Evolutionary conservation across 106 monocot genomes (phyloP), one percentile per base, ranked within the genome.

Genomic region (Platanthera zijinensis): DNA sequence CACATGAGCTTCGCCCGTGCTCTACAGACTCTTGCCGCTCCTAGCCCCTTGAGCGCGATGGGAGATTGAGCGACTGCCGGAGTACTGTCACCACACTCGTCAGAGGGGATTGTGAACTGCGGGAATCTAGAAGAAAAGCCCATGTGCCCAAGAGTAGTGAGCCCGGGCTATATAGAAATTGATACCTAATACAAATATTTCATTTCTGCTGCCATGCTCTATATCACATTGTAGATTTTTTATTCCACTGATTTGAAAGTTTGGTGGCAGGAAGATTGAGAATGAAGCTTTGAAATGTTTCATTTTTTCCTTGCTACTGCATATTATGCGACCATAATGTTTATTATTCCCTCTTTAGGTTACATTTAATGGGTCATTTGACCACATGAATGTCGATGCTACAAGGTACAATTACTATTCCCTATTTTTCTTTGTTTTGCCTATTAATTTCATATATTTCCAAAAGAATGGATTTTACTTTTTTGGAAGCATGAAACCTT

Each of bases 351-450:
- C 80, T 83, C 39, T 22, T 21, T 80, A 99, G 99, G 94, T 99
- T 76, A 92, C 86, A 11, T 94, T 99, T 80, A 99, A 99, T 90
- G 99, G 99, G 21, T 99, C 94, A 79, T 99, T 92, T 90, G 92
- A 92, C 74, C 99, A 99, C 79, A 87, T 99, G 99, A 94, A 87
- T 80, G 90, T 94, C 68, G 99, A 99, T 83, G 86, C 99, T 56
- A 94, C 92, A 19, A 99, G 99, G 99, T 99, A 92, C 57, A 52
- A 19, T 48, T 73, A 72, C 72, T 13, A 50, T 18, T 48, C 59
- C 18, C 39, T 56, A 77, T 28, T 54, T 4, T n/a, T 47, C 18
- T 48, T 45, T 64, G 32, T 5, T 21, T 78, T 39, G 8, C 4
- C 9, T 52, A 4, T 48, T 56, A 69, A 59, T 7, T 71, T 22